Evolutionary conservation across 1,139 yeast genomes (phyloP).

Genomic region (Yamadazyma spencermartinsiae): DNA sequence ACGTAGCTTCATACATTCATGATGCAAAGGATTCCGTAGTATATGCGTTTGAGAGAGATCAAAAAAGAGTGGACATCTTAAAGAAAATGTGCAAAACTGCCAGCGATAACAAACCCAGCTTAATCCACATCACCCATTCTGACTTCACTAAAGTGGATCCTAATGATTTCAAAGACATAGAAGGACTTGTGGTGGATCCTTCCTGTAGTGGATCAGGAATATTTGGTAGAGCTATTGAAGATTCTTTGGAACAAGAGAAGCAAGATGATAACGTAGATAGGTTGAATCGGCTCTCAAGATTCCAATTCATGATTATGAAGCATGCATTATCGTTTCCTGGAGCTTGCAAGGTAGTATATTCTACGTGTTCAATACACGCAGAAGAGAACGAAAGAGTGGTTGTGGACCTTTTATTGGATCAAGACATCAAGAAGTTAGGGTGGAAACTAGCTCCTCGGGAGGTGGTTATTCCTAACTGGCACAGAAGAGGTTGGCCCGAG

Average conservation of each 20-base stretch:
- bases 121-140: conserved; percentile 71
- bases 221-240: conserved; percentile 76
- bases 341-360: conserved; percentile 80
- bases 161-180: conserved; percentile 58
- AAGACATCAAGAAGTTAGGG: conserved; percentile 57
- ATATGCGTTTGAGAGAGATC: conserved; percentile 86
- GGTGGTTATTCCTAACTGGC: conserved; percentile 80
- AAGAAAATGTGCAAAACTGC: conserved; percentile 80
- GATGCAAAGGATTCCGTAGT: conserved; percentile 36
- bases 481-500: conserved; percentile 71
- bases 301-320: conserved; percentile 82
- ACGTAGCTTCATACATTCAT: conserved; percentile 64
- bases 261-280: conserved; percentile 56
- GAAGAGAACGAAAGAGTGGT: conserved; percentile 94
- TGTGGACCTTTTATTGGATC: conserved; percentile 66
- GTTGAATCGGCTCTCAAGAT: conserved; percentile 69
- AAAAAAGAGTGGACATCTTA: conserved; percentile 67
- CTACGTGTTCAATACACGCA: conserved; percentile 93
- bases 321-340: conserved; percentile 85
- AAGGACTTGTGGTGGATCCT: conserved; percentile 90
- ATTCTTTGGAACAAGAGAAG: conserved; percentile 39
- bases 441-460: conserved; percentile 71
- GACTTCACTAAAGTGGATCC: conserved; percentile 81
- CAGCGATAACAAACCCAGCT: conserved; percentile 50
- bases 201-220: conserved; percentile 98